A percentile compares a stretch with the other conserved stretches of the same genome.
These are phyloP conservation scores for Pestalotiopsis sp. DNA, from an alignment of 2,329 filamentous ascomycete species.

Conservation along the genomic window DNA sequence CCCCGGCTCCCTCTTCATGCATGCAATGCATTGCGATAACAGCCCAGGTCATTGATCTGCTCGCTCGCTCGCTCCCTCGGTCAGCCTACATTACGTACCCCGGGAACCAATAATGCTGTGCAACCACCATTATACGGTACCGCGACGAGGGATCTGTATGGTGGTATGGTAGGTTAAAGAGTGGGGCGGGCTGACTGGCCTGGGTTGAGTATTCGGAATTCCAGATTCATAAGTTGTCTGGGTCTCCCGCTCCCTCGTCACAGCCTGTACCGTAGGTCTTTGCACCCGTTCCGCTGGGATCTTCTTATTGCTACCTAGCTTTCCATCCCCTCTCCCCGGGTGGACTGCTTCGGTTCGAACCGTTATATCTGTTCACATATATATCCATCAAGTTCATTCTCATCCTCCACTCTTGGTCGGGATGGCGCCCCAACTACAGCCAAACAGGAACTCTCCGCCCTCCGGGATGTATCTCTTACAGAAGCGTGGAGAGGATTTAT, in stretches of 20 bases:
- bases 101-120: constrained; percentile 1
- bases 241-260: constrained; percentile 3
- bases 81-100: not conserved
- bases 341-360: not conserved
- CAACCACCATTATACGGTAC: constrained; percentile 3
- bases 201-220: not conserved
- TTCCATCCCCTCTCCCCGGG: not conserved
- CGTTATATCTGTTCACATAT: constrained; percentile 1
- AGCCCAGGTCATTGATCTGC: not conserved
- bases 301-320: not conserved
- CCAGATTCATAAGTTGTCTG: constrained; percentile 6
- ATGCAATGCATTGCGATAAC: not conserved
- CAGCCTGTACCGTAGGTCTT: not conserved
- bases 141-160: not conserved
- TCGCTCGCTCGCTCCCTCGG: not conserved
- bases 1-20: not conserved
- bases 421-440: not conserved
- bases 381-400: not conserved
- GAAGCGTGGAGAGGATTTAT: not conserved
- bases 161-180: constrained; percentile 7
- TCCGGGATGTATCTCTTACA: not conserved
- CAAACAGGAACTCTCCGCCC: not conserved
- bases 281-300: not conserved
- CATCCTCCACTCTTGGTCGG: not conserved
- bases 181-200: constrained; percentile 1